Base-by-base conservation (phyloP, 495 filamentous ascomycete genomes). In the Penicillium lividum region DNA sequence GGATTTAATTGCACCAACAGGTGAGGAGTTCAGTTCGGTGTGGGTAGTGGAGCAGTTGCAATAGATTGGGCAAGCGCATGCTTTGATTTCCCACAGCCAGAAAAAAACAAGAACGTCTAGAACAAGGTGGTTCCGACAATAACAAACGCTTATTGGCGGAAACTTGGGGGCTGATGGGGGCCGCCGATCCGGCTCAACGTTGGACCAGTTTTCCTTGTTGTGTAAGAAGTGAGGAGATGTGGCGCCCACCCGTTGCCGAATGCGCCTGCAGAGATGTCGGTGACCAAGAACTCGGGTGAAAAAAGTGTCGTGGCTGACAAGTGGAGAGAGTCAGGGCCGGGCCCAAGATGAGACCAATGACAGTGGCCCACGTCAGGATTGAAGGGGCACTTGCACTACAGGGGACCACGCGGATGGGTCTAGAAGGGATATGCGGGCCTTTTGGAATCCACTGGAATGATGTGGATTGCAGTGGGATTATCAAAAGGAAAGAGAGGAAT, bases 281-380 rank as follows among this genome's bases (percentile, higher is more conserved):
- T 69, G 66, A 66, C 66, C 63, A 56, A 61, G 59, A 62, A 53
- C 64, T 68, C 63, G 65, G 50, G 59, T 60, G 58, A 57, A 42
- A 50, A 50, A 33, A 7, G 15, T 46, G 43, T 46, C 43, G 53
- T 63, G 58, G 70, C 64, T 63, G 53, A 61, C 61, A 40, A 36
- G 54, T 55, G 54, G 54, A 59, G 64, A 51, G 65, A 55, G 50
- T 68, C 68, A 72, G 70, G 67, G 67, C 66, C 64, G 63, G 63
- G 58, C 58, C 30, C 58, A 28, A 54, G 30, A 27, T 29, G 66
- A 64, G 61, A 42, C 75, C 75, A 78, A 78, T 78, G 65, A 71
- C 47, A 45, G 64, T 55, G 50, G 68, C 67, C 75, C 75, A 78
- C 75, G 75, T 78, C 75, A 73, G 62, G 38, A 65, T 53, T 58